These are phyloP conservation scores for Drechslerella stenobrocha DNA, from an alignment of 2,329 filamentous ascomycete species.

Conservation along the genomic window DNA sequence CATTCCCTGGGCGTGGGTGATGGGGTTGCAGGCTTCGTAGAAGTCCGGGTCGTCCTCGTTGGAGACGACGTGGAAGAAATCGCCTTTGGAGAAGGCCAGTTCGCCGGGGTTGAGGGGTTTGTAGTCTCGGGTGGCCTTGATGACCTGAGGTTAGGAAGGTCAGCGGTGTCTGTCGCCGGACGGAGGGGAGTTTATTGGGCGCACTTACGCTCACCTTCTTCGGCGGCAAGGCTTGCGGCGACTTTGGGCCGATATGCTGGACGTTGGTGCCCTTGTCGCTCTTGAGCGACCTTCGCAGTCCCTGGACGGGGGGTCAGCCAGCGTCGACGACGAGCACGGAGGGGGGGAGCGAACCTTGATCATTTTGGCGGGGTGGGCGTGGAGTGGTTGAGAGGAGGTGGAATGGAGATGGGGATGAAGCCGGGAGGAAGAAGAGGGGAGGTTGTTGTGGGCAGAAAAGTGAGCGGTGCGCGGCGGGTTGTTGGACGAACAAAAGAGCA, in stretches of 20 bases:
- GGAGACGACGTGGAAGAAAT: slow-evolving; percentile 97
- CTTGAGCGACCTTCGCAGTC: slow-evolving; percentile 85
- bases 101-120: slow-evolving; percentile 74
- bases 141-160: slow-evolving; percentile 67
- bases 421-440: slow-evolving; percentile 6
- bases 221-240: slow-evolving; percentile 82
- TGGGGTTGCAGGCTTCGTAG: slow-evolving; percentile 98
- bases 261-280: slow-evolving; percentile 73
- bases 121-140: slow-evolving; percentile 94
- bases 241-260: slow-evolving; percentile 76
- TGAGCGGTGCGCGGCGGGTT: slow-evolving; percentile 2
- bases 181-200: neutral
- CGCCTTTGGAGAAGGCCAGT: slow-evolving; percentile 87
- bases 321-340: too few species aligned
- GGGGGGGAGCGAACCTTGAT: slow-evolving; percentile 31
- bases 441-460: neutral
- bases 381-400: slow-evolving; percentile 1
- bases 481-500: neutral
- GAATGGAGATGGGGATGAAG: neutral
- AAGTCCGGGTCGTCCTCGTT: slow-evolving; percentile 92
- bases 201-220: slow-evolving; percentile 71
- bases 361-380: slow-evolving; percentile 18
- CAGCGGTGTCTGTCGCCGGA: neutral
- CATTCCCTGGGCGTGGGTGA: slow-evolving; percentile 81
- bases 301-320: slow-evolving; percentile 58